Evolutionary conservation across 2,329 filamentous ascomycete species (phyloP), one percentile per base, ranked within the genome.

Genomic region (Ophiostoma novo-ulmi): DNA sequence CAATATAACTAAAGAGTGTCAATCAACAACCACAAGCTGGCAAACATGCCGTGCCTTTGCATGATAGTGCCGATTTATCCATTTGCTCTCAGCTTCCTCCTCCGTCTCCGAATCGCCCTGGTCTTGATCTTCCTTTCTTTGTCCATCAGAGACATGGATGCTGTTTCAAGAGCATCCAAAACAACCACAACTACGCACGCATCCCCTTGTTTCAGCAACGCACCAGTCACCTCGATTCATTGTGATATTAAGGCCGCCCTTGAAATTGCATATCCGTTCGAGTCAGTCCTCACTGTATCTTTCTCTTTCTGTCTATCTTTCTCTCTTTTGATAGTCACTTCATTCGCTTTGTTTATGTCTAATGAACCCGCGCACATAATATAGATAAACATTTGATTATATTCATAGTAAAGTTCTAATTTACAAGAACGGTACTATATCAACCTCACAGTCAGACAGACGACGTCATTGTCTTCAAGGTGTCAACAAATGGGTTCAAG

Each of bases 131-230:
- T 22, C 4, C 52, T 58, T 58, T 13, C 52, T 8, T 48, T 58
- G n/a, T 22, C 52, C 22, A 58, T 22, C 10, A 58, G 11, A 58
- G 52, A 58, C 52, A 58, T 26, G 44, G 52, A 22, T 31, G 11
- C 22, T 26, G 52, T 58, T 58, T 58, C 52, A 58, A 58, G 52
- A 26, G n/a, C 52, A 58, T 58, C 52, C 52, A 58, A 58, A 58
- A 58, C 52, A 58, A 58, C 44, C 52, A 58, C 22, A 26, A 58
- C 52, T 8, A 58, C n/a, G 52, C 52, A 58, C 52, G 22, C 52
- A 22, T 58, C 52, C 22, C 52, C 52, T 58, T 58, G 52, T 58
- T 58, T 58, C 52, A 58, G 52, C 17, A 58, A 26, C 4, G 8
- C 52, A 17, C 22, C n/a, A 58, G 44, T 48, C 17, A 20, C 17